Base-by-base conservation (phyloP, 2,329 filamentous ascomycete genomes). In the Xylariaceae sp. region DNA sequence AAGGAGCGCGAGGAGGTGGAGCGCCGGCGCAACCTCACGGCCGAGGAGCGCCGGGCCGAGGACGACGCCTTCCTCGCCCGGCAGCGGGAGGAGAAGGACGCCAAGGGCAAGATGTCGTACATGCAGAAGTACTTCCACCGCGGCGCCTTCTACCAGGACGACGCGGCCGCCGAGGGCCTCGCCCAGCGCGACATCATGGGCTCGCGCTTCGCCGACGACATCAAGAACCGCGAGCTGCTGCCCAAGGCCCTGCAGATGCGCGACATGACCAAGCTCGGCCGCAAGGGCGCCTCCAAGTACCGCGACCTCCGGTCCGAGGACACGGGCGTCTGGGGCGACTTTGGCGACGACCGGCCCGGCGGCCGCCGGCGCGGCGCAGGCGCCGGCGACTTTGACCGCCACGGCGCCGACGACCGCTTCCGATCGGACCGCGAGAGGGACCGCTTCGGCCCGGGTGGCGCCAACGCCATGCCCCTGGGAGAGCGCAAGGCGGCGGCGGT, bases 121-220 rank as follows among this genome's bases (percentile, higher is more conserved):
- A 86, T 96, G 83, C 89, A 95, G 55, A 88, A 89, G 56, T 98
- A 96, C 64, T 89, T 86, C 60, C 92, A 98, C 69, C 90, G 89
- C 63, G 92, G 92, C 31, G 92, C 92, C 12, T 98, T 96, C 65
- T 96, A 86, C 67, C 83, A 83, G 46, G 86, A 89, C 33, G 84
- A 93, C 49, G 72, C 80, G 32, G 77, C 80, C 47, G 77, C 77
- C 12, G 77, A 84, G 42, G 85, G 86, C 1, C 66, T 95, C 29
- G 79, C 84, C 43, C 74, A 80, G 53, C 72, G 92, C 29, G 85
- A 95, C 53, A 70, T 95, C 44, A 94, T 94, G 77, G 89, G 89
- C 11, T 75, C 81, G 2, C 68, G 75, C 32, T 93, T 92, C 47
- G 78, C 74, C 31, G 90, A 96, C 56, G 87, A 95, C 41, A 77